Evolutionary conservation across 106 monocot species (phyloP), one percentile per base, ranked within the genome.

Genomic region (Apostasia shenzhenica): DNA sequence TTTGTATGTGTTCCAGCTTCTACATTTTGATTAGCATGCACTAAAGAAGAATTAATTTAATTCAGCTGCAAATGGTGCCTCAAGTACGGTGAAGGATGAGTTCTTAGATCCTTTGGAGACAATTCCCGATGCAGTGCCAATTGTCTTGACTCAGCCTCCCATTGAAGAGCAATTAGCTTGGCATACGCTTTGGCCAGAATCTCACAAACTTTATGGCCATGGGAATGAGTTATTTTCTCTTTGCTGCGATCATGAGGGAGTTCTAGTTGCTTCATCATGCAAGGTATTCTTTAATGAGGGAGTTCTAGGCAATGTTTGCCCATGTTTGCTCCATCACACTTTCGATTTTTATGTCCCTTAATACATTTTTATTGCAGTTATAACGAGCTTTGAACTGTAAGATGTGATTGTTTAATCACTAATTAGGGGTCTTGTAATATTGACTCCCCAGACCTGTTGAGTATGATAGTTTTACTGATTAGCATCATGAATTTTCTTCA

Each of bases 131-230:
- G 87, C 93, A 50, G 75, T 90, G 60, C 99, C 99, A 8, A 67
- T 71, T 56, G 83, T 88, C 45, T 83, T 93, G 45, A 87, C 84
- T 6, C 75, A 85, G 51, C 90, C 99, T 76, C 97, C 99, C 66
- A 76, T 99, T 3, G 99, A 99, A 69, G 99, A 99, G 12, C 90
- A 90, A 72, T 71, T 99, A 41, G 80, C 78, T 48, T 93, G 86
- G 89, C 82, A 99, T 76, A 99, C 99, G 37, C 79, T 99, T 14
- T 99, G 99, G 99, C 99, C 99, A 67, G 99, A 99, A 75, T 88
- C 99, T 40, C 93, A 99, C 70, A 99, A 99, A 65, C 90, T 99
- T 61, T 99, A 99, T 83, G 99, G 99, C 65, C 99, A 99, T 85
- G 99, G 99, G 45, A 99, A 99, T 81, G 99, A 99, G 62, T 69